phyloP scores from a whole-genome alignment of 306 rosid species.

The Acacia melanoxylon region DNA sequence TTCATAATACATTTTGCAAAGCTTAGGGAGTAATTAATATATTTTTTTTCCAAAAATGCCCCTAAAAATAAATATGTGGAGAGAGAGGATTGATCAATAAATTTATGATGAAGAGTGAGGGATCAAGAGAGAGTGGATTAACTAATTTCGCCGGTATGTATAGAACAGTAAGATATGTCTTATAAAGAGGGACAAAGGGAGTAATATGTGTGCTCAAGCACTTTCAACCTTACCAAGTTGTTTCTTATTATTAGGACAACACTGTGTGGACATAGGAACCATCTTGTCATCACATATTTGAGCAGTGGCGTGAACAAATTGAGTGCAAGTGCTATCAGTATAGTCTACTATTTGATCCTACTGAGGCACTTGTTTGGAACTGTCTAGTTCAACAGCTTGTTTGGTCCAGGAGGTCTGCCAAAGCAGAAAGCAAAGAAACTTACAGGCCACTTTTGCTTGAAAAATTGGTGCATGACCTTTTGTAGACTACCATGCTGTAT shows the following conservation, averaged over 20 bases:
- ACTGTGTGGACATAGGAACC: conserved; percentile 41
- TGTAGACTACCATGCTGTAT: neutral
- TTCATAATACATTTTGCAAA: neutral
- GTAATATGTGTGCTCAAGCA: neutral
- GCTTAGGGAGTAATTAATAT: neutral
- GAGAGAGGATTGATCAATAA: neutral
- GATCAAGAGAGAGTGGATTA: neutral
- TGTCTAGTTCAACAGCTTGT: conserved; percentile 75
- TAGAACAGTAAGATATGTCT: neutral
- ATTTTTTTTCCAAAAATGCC: neutral
- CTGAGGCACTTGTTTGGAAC: conserved; percentile 54
- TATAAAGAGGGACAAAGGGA: neutral
- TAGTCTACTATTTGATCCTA: conserved; percentile 54
- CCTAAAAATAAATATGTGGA: neutral
- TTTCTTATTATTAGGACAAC: conserved; percentile 46
- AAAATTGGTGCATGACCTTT: conserved; percentile 11
- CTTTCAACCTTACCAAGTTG: conserved; percentile 48
- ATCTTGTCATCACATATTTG: conserved; percentile 45
- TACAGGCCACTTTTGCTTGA: conserved; percentile 26
- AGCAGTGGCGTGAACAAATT: conserved; percentile 65
- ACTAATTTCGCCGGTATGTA: neutral
- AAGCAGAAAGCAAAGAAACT: conserved; percentile 32
- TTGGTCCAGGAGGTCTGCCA: conserved; percentile 90
- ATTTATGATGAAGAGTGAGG: neutral
- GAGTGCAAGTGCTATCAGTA: conserved; percentile 83